These are phyloP conservation scores for Canavalia ensiformis DNA, from an alignment of 306 rosid species.

Conservation along the genomic window DNA sequence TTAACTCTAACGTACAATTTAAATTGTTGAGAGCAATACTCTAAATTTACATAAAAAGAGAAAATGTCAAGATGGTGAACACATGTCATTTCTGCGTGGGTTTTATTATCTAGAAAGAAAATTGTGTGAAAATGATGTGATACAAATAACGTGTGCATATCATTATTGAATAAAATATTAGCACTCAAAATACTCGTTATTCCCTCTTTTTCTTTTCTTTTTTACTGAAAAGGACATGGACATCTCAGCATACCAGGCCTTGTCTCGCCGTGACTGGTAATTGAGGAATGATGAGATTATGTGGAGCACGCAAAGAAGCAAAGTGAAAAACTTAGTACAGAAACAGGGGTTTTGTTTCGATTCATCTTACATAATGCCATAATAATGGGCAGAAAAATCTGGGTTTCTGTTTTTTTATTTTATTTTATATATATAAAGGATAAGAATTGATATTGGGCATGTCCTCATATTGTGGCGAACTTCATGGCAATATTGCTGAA, in stretches of 20 bases:
- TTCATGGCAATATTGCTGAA: constrained; percentile 39
- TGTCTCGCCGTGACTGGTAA: constrained; percentile 33
- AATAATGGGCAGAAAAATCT: neutral
- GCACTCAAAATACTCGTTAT: constrained; percentile 19
- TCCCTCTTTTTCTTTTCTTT: neutral
- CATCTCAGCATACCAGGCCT: constrained; percentile 28
- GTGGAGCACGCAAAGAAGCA: constrained; percentile 28
- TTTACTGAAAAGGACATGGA: constrained; percentile 29
- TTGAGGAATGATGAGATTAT: constrained; percentile 25
- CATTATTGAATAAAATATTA: constrained; percentile 13
- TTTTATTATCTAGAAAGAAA: neutral
- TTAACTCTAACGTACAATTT: neutral
- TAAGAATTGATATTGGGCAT: neutral
- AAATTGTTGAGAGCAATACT: neutral
- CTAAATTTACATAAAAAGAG: constrained; percentile 7
- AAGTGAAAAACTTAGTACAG: constrained; percentile 8
- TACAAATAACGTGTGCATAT: constrained; percentile 6
- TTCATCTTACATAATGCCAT: constrained; percentile 5
- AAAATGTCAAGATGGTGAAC: constrained; percentile 10
- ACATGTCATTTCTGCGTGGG: constrained; percentile 29
- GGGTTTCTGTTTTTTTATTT: neutral
- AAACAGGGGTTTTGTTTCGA: neutral
- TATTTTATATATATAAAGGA: neutral
- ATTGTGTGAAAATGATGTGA: neutral
- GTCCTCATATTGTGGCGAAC: constrained; percentile 45